Evolutionary conservation across 208 protist genomes (phyloP), one percentile per base, ranked within the genome.

Genomic region (Wallacemonas rigidus): DNA sequence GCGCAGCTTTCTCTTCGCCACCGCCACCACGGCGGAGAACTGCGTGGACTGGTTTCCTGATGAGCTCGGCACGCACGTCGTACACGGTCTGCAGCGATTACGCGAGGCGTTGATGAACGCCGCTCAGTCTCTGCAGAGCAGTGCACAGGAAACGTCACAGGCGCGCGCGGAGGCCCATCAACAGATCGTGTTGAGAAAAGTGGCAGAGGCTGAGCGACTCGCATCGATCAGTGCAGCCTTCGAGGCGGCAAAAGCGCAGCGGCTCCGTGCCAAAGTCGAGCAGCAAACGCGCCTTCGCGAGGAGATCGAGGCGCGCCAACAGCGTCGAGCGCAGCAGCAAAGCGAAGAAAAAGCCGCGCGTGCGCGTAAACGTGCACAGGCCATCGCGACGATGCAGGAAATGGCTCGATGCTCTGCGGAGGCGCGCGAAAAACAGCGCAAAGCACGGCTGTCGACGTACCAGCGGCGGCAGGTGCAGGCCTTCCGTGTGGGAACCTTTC

Each of bases 401-500:
- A 79, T 78, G 68, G 54, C 41, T n/a, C 26, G 1, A 8, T 47
- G 77, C 61, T 74, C 60, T 3, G 65, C 58, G 2, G 70, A 69
- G 11, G 77, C 77, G 11, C 69, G 72, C 2, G 48, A 80, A 3
- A 76, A 61, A 1, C 74, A 82, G 61, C 80, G 81, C 9, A 62
- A 53, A 39, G 69, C 64, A 43, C 68, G 81, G n/a, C 58, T 84
- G 15, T 15, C 65, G 1, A 47, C 55, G 17, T 81, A 82, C 15
- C 78, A 87, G 48, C 71, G 78, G 47, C 68, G 72, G 53, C 67
- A 72, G 14, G 71, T 88, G 56, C 45, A 75, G 53, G 70, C 77
- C 12, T 87, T 87, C 56, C 81, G 83, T 12, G 81, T 89, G n/a
- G 67, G 67, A 0, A 71, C 58, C 1, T 93, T 95, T 77, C 69